Base-by-base conservation (phyloP, 192 early-diverging fungal species). In the Mortierella claussenii region DNA sequence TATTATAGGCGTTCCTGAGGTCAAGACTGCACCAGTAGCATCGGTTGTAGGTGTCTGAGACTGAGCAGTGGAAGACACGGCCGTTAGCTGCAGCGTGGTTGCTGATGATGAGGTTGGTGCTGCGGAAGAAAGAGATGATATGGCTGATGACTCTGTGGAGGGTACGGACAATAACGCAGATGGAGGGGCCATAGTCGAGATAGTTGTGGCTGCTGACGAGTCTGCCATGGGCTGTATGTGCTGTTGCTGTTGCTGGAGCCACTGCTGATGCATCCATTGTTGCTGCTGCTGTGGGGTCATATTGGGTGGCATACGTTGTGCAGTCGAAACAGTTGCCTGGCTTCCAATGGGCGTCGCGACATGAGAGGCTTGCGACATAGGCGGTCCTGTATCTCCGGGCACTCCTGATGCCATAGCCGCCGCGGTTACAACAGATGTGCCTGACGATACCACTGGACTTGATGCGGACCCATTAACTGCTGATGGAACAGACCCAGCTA, bases 221-320 rank as follows among this genome's bases (percentile, higher is more conserved):
- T 44, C 43, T 33, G 54, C 17, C 2, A 23, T 21, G n/a, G 34
- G 47, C 44, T 45, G 60, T 13, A 10, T 23, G 4, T 63, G 17
- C 20, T 64, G 61, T 34, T 55, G 51, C 13, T 55, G 42, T 21
- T 49, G 54, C 18, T 63, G 60, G 11, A 58, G 1, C n/a, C 43
- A 20, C 43, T 63, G 60, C 30, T 53, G 50, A 3, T 68, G 65
- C 55, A 55, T 55, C 68, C 59, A 62, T 21, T 67, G 65, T 28
- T 56, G 56, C 44, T 68, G 66, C 36, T 57, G 67, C 49, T 52
- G 58, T 9, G 52, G 46, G 1, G 55, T 27, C 40, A 52, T 37
- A 40, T 67, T 66, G 13, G 59, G 44, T 21, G 65, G 64, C 28
- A 44, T 28, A 13, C 73, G 63, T 32, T 56, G 58, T 42, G 47